Conservation (phyloP, 345 rosid genomes). For the Citrus reticulata region DNA sequence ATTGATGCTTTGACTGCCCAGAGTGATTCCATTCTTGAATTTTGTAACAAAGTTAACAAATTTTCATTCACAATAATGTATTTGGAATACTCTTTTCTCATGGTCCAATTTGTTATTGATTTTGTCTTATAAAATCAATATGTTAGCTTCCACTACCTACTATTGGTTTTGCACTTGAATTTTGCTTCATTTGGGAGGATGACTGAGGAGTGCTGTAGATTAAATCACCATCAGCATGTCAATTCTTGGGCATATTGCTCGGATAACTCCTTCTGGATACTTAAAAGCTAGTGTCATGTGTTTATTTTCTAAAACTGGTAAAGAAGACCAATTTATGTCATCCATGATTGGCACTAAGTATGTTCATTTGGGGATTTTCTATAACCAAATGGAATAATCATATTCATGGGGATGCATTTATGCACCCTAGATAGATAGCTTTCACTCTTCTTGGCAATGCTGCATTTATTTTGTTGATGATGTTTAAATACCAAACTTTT, state of each 20-base stretch:
- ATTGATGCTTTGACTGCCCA: neutral
- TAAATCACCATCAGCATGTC: neutral
- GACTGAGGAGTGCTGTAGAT: neutral
- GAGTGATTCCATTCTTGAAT: neutral
- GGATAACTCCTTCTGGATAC: neutral
- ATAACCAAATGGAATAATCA: neutral
- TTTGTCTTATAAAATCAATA: neutral
- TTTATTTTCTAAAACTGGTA: neutral
- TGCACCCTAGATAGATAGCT: no score
- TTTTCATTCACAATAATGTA: neutral
- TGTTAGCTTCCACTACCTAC: neutral
- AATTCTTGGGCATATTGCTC: neutral
- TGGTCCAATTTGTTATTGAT: neutral
- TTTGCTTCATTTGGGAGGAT: neutral
- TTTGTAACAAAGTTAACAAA: neutral
- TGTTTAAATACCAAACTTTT: neutral
- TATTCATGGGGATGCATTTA: neutral
- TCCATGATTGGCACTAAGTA: neutral
- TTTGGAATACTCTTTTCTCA: neutral
- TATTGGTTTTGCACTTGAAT: neutral
- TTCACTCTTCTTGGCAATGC: neutral
- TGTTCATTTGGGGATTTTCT: neutral
- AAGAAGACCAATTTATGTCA: neutral
- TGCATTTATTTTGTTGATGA: neutral
- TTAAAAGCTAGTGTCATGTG: neutral